These are phyloP conservation scores for Geotrichum citri-aurantii DNA, from an alignment of 1,139 yeast genomes.

Conservation along the genomic window DNA sequence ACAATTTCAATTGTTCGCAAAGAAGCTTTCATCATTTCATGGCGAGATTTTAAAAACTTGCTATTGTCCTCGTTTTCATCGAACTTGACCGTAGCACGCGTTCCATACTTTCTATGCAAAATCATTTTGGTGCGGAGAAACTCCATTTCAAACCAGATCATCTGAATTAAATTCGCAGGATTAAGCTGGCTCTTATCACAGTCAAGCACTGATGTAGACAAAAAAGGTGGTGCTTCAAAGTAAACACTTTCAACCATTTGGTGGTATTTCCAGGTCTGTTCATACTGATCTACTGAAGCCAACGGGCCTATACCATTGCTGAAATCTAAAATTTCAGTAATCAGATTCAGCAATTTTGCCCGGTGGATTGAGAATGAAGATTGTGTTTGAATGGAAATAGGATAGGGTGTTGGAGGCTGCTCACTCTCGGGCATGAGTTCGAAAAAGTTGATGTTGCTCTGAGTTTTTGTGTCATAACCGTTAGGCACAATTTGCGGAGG, in stretches of 20 bases:
- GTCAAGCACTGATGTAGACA: constrained; percentile 15
- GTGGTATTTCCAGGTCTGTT: constrained; percentile 27
- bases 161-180: constrained; percentile 27
- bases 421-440: constrained; percentile 12
- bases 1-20: constrained; percentile 27
- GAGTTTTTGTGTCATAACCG: constrained; percentile 31
- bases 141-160: constrained; percentile 31
- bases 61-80: not conserved
- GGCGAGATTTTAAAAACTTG: not conserved
- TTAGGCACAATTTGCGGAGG: constrained; percentile 29
- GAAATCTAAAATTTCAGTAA: constrained; percentile 11
- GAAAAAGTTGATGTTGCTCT: constrained; percentile 27
- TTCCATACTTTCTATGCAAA: constrained; percentile 32
- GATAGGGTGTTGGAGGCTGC: constrained; percentile 19
- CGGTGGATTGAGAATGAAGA: constrained; percentile 5
- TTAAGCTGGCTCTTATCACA: constrained; percentile 3
- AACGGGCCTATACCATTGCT: constrained; percentile 1
- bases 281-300: constrained; percentile 19
- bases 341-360: not conserved
- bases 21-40: constrained; percentile 25
- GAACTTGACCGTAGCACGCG: constrained; percentile 17
- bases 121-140: constrained; percentile 31
- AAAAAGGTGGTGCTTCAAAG: constrained; percentile 24
- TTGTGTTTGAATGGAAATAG: constrained; percentile 12
- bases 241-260: constrained; percentile 25